Evolutionary conservation across 2,329 filamentous ascomycete genomes (phyloP).

Genomic region (Aspergillus intermedius): DNA sequence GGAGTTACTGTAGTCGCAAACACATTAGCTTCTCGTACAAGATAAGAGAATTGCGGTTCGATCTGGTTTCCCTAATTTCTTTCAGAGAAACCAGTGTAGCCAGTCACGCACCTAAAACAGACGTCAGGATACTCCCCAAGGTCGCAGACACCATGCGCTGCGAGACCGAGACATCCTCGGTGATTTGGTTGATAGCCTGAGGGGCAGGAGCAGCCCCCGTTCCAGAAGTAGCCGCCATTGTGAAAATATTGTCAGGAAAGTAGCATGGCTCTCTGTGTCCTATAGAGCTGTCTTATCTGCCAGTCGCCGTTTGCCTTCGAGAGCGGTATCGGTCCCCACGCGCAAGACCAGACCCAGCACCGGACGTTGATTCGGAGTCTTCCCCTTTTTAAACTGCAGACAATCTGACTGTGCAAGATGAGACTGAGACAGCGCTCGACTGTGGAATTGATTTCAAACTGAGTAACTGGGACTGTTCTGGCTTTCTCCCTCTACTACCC

Average conservation of each 20-base stretch:
- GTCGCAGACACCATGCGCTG: slow-evolving; percentile 97
- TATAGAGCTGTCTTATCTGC: slow-evolving; percentile 5
- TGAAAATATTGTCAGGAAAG: slow-evolving; percentile 27
- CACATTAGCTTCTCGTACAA: not conserved
- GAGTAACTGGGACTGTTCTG: too few species aligned
- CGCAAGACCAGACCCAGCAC: slow-evolving; percentile 13
- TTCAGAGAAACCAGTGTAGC: not conserved
- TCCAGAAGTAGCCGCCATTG: slow-evolving; percentile 28
- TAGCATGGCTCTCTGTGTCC: slow-evolving; percentile 22
- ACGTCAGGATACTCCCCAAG: slow-evolving; percentile 82
- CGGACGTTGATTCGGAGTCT: slow-evolving; percentile 22
- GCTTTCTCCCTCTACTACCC: too few species aligned
- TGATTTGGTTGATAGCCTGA: slow-evolving; percentile 9
- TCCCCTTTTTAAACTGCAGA: not conserved
- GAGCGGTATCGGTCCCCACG: slow-evolving; percentile 19
- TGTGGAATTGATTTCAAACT: not conserved
- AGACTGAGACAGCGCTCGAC: not conserved
- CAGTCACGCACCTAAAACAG: slow-evolving; percentile 64
- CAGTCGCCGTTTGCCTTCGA: slow-evolving; percentile 1
- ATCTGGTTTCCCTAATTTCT: not conserved
- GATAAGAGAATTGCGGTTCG: not conserved
- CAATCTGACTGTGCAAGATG: not conserved
- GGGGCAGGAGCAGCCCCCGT: slow-evolving; percentile 15
- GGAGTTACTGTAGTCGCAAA: slow-evolving; percentile 65
- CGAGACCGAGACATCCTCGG: slow-evolving; percentile 61